Base-by-base conservation (phyloP, 208 protist genomes). In the Trypanosoma caninum region DNA sequence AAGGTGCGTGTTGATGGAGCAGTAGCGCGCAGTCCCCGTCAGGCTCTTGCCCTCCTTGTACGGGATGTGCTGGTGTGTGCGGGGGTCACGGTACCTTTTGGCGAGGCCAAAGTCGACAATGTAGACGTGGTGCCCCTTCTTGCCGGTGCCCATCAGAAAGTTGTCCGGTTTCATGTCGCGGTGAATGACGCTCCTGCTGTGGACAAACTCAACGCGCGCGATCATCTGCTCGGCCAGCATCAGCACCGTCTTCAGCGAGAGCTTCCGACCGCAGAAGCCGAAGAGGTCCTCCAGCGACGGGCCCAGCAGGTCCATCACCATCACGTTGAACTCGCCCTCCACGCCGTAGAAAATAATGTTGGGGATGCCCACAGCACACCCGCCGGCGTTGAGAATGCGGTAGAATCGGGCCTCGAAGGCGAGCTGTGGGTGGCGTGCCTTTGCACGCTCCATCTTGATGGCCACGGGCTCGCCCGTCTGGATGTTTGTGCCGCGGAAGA, bases 71-170 rank as follows among this genome's bases (percentile, higher is more conserved):
- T 94, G 68, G 69, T 98, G 91, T 22, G 98, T 99, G 55, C 93
- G 92, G 13, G 96, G 88, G 72, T 99, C 98, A 46, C 97, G 82
- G 74, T 99, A 99, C 64, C 94, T 96, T 84, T 99, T 99, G 27
- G 98, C 94, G 16, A 99, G 78, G 20, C 99, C 99, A 84, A 99
- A 99, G 83, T 99, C 98, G 70, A 99, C 99, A 27, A 99, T 82
- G 78, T 98, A 97, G 16, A 98, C 91, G 54, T 94, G 84, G 66
- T 94, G 87, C 10, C 83, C 84, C 69, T 95, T 94, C 59, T 84
- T 82, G 22, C 87, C 81, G 13, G 80, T 84, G 45, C 94, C 94
- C 88, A 97, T 97, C 16, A 97, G 64, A 74, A 97, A 97, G 65
- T 97, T 97, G 62, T 98, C 93, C 3, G 94, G 94, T 74, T 98